phyloP scores from a whole-genome alignment of 2,329 filamentous ascomycete species.

The Verticillium zaregamsianum region DNA sequence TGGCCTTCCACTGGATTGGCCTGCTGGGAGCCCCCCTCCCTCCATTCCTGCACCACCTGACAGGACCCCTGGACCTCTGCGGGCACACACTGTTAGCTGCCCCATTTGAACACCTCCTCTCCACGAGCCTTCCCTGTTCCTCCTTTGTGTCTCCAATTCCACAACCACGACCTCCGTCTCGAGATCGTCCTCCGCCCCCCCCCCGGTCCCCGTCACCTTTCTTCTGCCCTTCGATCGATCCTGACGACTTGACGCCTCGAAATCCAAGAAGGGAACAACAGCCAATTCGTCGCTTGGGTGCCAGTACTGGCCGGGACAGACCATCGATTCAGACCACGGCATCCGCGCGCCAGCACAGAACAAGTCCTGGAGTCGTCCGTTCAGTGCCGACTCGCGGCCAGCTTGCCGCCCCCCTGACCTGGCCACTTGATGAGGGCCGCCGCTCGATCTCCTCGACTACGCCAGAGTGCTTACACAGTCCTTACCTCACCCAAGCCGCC shows the following conservation, averaged over 20 bases:
- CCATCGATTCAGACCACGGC: background rate
- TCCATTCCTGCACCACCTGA: constrained; percentile 3
- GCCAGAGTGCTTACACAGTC: background rate
- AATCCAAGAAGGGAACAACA: background rate
- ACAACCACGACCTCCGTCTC: background rate
- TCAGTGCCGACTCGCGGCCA: background rate
- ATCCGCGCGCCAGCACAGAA: background rate
- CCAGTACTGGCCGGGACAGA: background rate
- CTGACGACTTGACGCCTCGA: background rate
- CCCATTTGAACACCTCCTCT: constrained; percentile 11
- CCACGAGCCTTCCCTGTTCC: constrained; percentile 6
- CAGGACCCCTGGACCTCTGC: constrained; percentile 9
- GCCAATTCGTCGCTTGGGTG: background rate
- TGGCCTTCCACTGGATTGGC: background rate
- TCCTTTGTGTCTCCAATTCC: background rate
- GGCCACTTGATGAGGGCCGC: background rate
- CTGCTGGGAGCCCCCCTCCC: background rate
- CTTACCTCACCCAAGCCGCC: background rate
- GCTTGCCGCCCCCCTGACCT: background rate
- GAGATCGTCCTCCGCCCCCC: background rate
- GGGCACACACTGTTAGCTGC: constrained; percentile 14
- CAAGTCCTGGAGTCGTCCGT: background rate
- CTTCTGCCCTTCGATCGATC: background rate
- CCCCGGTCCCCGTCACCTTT: background rate
- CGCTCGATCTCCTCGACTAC: background rate